Evolutionary conservation across 768 basidiomycete genomes (phyloP), one percentile per base, ranked within the genome.

Genomic region (Termitomyces heimii): DNA sequence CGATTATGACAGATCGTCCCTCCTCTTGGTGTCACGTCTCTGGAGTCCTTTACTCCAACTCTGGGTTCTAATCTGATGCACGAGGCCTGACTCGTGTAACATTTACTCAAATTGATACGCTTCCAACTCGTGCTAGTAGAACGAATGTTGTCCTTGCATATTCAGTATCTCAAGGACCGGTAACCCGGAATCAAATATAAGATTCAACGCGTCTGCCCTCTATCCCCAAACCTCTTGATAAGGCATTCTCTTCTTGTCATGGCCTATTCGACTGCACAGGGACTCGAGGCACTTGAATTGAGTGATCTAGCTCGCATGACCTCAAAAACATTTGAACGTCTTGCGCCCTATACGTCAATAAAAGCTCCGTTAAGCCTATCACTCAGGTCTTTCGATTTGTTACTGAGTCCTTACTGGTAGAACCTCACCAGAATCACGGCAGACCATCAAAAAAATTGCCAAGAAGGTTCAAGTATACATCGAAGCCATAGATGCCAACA

Each of bases 261-360:
- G 61, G 34, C 43, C n/a, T 9, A 37, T 14, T 55, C 57, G 9
- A 48, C 34, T n/a, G 28, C 49, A 1, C 44, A 53, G 18, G 55
- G 60, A 9, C 57, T 65, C 14, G 56, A 63, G 12, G 2, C 32
- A n/a, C 58, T 73, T 7, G 66, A 73, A 58, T 56, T 72, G 9
- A 43, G 62, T 16, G 55, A 61, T 12, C 63, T 70, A 13, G 74
- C 71, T 4, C 67, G 65, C 43, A 64, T 64, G 10, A 74, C 72
- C 1, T 61, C 69, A 31, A 75, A 74, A 60, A 70, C 72, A 4
- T 64, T 74, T n/a, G 72, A 75, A 50, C 69, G 74, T 9, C 66
- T 75, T 18, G 71, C 69, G 4, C 73, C 73, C 12, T 75, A 73
- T 55, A 68, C 66, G 18, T 65, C 63, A 14, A 61, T 74, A 43